A percentile compares a stretch with the other conserved stretches of the same genome.
phyloP scores from a whole-genome alignment of 768 basidiomycete genomes.

The Gautieria morchelliformis region DNA sequence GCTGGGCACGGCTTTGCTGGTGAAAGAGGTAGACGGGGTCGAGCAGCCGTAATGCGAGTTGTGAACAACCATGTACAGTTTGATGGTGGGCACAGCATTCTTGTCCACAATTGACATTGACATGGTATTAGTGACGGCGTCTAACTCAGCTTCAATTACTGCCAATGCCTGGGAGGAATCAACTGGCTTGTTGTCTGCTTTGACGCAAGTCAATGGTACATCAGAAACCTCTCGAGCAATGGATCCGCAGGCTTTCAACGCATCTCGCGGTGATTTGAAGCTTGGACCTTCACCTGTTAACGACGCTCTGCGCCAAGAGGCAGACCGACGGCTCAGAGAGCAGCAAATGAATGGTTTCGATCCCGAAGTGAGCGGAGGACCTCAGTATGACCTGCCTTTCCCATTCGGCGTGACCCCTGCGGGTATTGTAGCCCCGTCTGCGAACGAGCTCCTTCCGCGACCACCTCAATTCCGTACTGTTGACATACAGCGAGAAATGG shows the following conservation, averaged over 20 bases:
- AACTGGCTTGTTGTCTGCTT: slow-evolving; percentile 72
- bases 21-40: slow-evolving; percentile 72
- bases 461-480: slow-evolving; percentile 75
- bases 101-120: slow-evolving; percentile 7
- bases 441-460: slow-evolving; percentile 68
- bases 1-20: slow-evolving; percentile 71
- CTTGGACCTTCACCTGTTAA: slow-evolving; percentile 74
- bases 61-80: slow-evolving; percentile 90
- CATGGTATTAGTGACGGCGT: slow-evolving; percentile 51
- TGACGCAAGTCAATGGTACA: slow-evolving; percentile 50
- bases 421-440: slow-evolving; percentile 54
- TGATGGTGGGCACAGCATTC: slow-evolving; percentile 49
- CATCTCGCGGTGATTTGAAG: slow-evolving; percentile 67
- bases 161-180: slow-evolving; percentile 74
- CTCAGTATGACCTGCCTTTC: slow-evolving; percentile 39
- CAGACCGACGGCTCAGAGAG: slow-evolving; percentile 70
- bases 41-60: slow-evolving; percentile 86
- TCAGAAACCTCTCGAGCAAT: slow-evolving; percentile 33
- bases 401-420: slow-evolving; percentile 30
- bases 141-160: slow-evolving; percentile 54
- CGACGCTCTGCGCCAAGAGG: slow-evolving; percentile 74
- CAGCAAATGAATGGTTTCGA: slow-evolving; percentile 71
- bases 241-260: slow-evolving; percentile 67
- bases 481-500: slow-evolving; percentile 88
- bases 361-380: slow-evolving; percentile 46